Conservation (phyloP, 352 stramenopile species). For the Paralagenidium karlingii region DNA sequence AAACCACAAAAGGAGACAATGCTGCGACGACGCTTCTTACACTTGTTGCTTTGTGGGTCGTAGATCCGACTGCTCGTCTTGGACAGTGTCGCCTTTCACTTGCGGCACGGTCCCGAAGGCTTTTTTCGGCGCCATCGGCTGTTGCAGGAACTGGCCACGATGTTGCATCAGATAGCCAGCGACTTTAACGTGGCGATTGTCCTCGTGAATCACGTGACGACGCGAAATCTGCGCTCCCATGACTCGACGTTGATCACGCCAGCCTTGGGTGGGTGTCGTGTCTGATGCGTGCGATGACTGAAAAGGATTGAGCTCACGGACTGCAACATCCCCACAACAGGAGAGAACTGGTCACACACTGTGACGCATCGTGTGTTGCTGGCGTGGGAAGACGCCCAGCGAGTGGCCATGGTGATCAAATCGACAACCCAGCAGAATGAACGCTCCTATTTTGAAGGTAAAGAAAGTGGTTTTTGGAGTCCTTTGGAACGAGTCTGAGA, state of each 20-base stretch:
- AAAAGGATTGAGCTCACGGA: not conserved
- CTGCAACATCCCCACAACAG: too few relatives aligned
- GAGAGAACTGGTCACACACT: too few relatives aligned
- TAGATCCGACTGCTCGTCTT: slow-evolving; percentile 84
- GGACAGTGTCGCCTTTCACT: slow-evolving; percentile 93
- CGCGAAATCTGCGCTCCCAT: slow-evolving; percentile 11
- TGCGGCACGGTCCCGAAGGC: slow-evolving; percentile 77
- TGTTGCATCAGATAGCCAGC: slow-evolving; percentile 43
- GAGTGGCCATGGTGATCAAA: too few relatives aligned
- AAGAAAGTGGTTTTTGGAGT: too few relatives aligned
- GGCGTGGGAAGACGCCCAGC: too few relatives aligned
- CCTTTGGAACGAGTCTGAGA: too few relatives aligned
- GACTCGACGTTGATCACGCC: slow-evolving; percentile 6
- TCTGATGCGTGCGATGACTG: too few relatives aligned
- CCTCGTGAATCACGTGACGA: slow-evolving; percentile 65
- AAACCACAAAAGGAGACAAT: slow-evolving; percentile 2
- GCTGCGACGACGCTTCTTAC: not conserved
- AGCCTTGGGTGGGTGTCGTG: slow-evolving; percentile 16
- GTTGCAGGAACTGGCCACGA: slow-evolving; percentile 56
- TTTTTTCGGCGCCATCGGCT: slow-evolving; percentile 41
- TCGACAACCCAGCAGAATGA: too few relatives aligned
- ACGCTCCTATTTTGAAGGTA: too few relatives aligned
- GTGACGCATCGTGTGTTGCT: too few relatives aligned
- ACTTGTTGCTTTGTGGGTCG: slow-evolving; percentile 1
- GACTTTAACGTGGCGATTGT: slow-evolving; percentile 52